Base-by-base conservation (phyloP, 768 basidiomycete species). In the Lentinula guzmanii region DNA sequence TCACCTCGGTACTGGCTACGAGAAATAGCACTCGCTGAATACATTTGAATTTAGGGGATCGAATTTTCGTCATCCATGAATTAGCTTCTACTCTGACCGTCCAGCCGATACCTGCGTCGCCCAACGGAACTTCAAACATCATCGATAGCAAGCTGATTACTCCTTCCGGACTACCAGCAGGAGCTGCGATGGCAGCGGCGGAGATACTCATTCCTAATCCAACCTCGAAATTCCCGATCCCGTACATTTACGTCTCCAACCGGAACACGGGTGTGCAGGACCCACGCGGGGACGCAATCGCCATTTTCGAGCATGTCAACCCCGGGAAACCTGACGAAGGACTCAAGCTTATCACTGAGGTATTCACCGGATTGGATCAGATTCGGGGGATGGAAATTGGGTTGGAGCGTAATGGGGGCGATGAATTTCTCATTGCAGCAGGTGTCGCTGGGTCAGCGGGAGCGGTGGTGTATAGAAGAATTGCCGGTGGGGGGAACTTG, bases 171-270 rank as follows among this genome's bases (percentile, higher is more conserved):
- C 77, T 31, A 52, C 76, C 64, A 61, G 71, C 64, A 65, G 79
- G 37, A 59, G 67, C 63, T 70, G 74, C 65, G 68, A 86, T 80
- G 67, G 83, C 81, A 9, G 86, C 81, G 0, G 87, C 76, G 8
- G 88, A 89, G 65, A 81, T 90, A 65, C 78, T 89, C 50, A 81
- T 88, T 62, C 82, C 87, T 0, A 63, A 75, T 13, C 74, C 79
- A 1, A 78, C 78, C 1, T 28, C 60, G 2, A 66, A 67, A 21
- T 89, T 84, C 75, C 79, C 78, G 0, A 74, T 65, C 3, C 76
- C 81, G 0, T 85, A 82, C 65, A 80, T 89, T 65, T 90, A 89
- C 71, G 79, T 77, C 18, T 87, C 87, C 4, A 90, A 90, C 73
- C 79, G 88, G 45, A 87, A 89, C 70, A 76, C 75, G 0, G 82